These are phyloP conservation scores for Nemania sp. DNA, from an alignment of 2,329 filamentous ascomycete species.

Conservation along the genomic window DNA sequence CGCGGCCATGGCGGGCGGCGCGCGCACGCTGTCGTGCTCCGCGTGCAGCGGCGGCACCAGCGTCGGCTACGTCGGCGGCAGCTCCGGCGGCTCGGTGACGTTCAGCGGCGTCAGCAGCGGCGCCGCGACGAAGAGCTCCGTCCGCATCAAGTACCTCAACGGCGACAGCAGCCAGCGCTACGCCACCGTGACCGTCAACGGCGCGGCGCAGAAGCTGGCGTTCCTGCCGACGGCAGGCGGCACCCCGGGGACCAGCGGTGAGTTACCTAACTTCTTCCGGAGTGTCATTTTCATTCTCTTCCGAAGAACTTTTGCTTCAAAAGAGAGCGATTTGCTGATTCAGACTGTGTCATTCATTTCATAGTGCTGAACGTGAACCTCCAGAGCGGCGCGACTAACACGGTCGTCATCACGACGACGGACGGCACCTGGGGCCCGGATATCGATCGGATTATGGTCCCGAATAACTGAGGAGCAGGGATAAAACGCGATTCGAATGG, in stretches of 20 bases:
- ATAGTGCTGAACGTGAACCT: constrained; percentile 54
- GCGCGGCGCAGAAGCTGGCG: constrained; percentile 53
- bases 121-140: constrained; percentile 51
- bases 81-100: constrained; percentile 49
- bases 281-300: no score
- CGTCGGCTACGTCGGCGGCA: constrained; percentile 61
- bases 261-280: no score
- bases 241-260: constrained; percentile 50
- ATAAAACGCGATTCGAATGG: background rate
- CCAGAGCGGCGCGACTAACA: constrained; percentile 52
- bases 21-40: constrained; percentile 52
- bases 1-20: constrained; percentile 50
- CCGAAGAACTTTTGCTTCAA: no score
- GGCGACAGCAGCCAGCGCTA: constrained; percentile 57
- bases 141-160: constrained; percentile 61
- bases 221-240: constrained; percentile 57
- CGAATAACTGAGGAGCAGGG: constrained; percentile 33
- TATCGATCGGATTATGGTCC: constrained; percentile 60
- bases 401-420: constrained; percentile 48
- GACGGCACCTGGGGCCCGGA: constrained; percentile 54
- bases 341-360: no score
- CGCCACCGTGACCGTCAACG: constrained; percentile 61
- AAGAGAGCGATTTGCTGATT: no score
- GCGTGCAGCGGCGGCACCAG: constrained; percentile 54
- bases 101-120: constrained; percentile 53